Base-by-base conservation (phyloP, 1,284 basidiomycete species). In the Rhodotorula mucilaginosa region DNA sequence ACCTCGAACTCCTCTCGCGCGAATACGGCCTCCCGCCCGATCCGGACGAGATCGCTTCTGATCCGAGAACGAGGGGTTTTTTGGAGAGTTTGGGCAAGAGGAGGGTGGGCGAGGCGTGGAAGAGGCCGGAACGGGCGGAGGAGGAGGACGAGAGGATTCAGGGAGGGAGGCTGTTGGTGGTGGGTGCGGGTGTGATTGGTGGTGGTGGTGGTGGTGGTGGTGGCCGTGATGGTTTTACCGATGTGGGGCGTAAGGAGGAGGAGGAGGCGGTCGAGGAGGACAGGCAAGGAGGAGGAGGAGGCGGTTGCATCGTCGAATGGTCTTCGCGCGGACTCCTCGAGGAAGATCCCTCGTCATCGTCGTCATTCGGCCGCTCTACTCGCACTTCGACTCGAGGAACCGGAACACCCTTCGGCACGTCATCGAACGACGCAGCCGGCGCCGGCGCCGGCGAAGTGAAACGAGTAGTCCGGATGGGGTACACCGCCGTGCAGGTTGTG, bases 101-200 rank as follows among this genome's bases (percentile, higher is more conserved):
- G 3, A 57, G 63, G 21, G 58, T 61, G 19, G 74, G 72, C 18
- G 70, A 75, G 21, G 68, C 74, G 26, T 65, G 71, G 23, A 34
- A 31, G 3, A 61, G 61, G 10, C 73, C 74, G 1, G 8, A 44
- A 5, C 52, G 58, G 8, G 52, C 65, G 6, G 67, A 58, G 5
- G 72, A 72, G 23, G 69, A 70, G 12, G 74, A 77, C 48, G 76
- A 76, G 58, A 57, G 73, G n/a, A 49, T 76, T 5, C 23, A 64
- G 18, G 44, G 75, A 4, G 74, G 74, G 51, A 23, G 51, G 39
- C 47, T 68, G 23, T 18, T 16, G n/a, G 29, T n/a, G 54, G n/a
- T 5, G 48, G 71, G 63, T 10, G 54, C 3, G 29, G 61, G 57
- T 26, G 46, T 21, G 15, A 0, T 23, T 63, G 49, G 13, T 10